Evolutionary conservation across 495 filamentous ascomycete genomes (phyloP), one percentile per base, ranked within the genome.

Genomic region (Ramalina peruviana): DNA sequence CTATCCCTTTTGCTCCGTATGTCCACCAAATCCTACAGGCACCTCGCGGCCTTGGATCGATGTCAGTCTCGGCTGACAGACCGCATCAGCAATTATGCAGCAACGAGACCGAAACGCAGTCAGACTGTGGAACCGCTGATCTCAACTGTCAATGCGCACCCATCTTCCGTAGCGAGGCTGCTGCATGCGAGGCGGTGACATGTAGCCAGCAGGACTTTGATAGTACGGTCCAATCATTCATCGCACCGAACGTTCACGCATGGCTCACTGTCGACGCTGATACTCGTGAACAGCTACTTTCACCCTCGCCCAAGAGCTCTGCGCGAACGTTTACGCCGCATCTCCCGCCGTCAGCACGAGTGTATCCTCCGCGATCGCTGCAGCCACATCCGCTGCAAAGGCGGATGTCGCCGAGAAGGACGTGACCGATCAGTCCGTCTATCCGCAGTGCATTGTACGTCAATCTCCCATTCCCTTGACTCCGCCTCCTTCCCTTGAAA

Each of bases 391-490:
- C 0, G 17, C 23, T 23, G 54, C 54, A 6, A 16, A 23, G 7
- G 33, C 54, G 1, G 54, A 49, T 15, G 43, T 46, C 13, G 42
- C 20, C 15, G 33, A 21, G 12, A 56, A 51, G 21, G 49, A 56
- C 49, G 49, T 50, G 17, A 39, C 36, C 10, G 27, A 52, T 15
- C 30, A 52, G n/a, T 36, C 40, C 9, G 30, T 25, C n/a, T 56
- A 38, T 42, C 54, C 54, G 23, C n/a, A 13, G 6, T 56, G 54
- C 25, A 49, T 13, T 38, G 54, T 56, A 49, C 19, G 54, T 44
- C 5, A n/a, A 19, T n/a, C 40, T 23, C 21, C 16, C 21, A 9
- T 1, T 1, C 3, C 11, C 17, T 41, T 11, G 4, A 2, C 30
- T 33, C 1, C 23, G 6, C 23, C 23, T 6, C 6, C 23, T 21